Evolutionary conservation across 2,329 filamentous ascomycete species (phyloP).

Genomic region (Emergomyces pasteurianus): DNA sequence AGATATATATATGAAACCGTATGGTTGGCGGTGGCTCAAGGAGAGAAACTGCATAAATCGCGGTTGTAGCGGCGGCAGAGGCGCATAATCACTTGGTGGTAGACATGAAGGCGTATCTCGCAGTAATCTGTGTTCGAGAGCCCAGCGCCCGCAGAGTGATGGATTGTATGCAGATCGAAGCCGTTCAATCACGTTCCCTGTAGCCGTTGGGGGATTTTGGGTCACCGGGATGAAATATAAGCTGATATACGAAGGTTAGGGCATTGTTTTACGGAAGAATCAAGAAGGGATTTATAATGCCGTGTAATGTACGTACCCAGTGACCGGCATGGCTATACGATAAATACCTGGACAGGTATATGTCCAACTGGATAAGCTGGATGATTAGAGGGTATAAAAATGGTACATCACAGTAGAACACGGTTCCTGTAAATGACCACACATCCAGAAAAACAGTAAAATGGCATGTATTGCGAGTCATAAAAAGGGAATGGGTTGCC

Average conservation of each 20-base stretch:
- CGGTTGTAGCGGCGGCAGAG: slow-evolving; percentile 19
- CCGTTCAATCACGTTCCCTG: slow-evolving; percentile 24
- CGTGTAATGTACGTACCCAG: slow-evolving; percentile 18
- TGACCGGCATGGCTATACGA: slow-evolving; percentile 9
- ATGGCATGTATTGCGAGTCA: not conserved
- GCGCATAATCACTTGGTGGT: slow-evolving; percentile 20
- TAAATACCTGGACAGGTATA: not conserved
- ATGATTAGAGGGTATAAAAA: not conserved
- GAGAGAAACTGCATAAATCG: slow-evolving; percentile 33
- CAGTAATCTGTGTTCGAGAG: slow-evolving; percentile 32
- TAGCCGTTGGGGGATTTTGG: slow-evolving; percentile 27
- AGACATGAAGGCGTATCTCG: slow-evolving; percentile 31
- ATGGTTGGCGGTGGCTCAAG: slow-evolving; percentile 27
- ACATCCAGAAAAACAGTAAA: not conserved
- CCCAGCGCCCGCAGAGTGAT: slow-evolving; percentile 27
- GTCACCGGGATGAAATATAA: slow-evolving; percentile 33
- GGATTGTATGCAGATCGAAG: slow-evolving; percentile 28
- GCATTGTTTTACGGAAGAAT: not conserved
- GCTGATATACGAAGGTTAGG: slow-evolving; percentile 16
- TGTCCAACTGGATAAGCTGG: not conserved
- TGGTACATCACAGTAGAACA: not conserved
- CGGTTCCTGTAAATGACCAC: not conserved
- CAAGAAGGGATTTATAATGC: not conserved
- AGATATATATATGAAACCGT: slow-evolving; percentile 32
- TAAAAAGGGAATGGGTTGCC: not conserved